A percentile compares a stretch with the other conserved stretches of the same genome.
These are phyloP conservation scores for Emericellopsis terricola DNA, from an alignment of 495 filamentous ascomycete species.

Conservation along the genomic window DNA sequence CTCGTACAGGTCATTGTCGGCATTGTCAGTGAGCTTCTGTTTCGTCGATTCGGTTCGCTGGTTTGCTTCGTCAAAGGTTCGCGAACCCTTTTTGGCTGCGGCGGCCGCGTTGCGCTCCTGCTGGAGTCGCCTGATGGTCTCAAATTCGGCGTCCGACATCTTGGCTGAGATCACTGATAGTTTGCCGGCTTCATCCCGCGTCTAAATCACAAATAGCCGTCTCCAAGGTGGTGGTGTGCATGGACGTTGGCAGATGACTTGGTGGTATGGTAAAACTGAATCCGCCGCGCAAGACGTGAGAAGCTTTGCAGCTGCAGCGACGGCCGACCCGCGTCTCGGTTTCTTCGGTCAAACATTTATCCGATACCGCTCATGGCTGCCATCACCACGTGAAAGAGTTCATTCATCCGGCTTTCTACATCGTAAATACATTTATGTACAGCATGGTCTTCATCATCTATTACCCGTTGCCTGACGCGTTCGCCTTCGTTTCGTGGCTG, in stretches of 20 bases:
- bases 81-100: constrained; percentile 69
- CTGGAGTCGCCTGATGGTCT: constrained; percentile 65
- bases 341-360: neutral
- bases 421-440: too few species aligned
- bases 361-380: too few species aligned
- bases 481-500: too few species aligned
- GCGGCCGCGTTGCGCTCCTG: constrained; percentile 82
- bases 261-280: too few species aligned
- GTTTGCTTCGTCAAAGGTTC: constrained; percentile 67
- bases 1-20: constrained; percentile 88
- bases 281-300: too few species aligned
- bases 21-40: constrained; percentile 83
- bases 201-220: neutral
- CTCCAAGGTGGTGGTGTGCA: constrained; percentile 1
- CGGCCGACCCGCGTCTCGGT: too few species aligned
- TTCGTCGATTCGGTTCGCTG: constrained; percentile 89
- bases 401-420: too few species aligned
- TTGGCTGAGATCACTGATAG: constrained; percentile 12
- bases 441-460: too few species aligned
- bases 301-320: constrained; percentile 1
- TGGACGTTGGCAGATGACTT: constrained; percentile 1
- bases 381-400: too few species aligned
- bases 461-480: too few species aligned
- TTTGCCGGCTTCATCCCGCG: constrained; percentile 2
- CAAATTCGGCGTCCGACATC: constrained; percentile 62